These are phyloP conservation scores for Warburgia ugandensis DNA, from an alignment of 164 flowering plant genomes.

Conservation along the genomic window DNA sequence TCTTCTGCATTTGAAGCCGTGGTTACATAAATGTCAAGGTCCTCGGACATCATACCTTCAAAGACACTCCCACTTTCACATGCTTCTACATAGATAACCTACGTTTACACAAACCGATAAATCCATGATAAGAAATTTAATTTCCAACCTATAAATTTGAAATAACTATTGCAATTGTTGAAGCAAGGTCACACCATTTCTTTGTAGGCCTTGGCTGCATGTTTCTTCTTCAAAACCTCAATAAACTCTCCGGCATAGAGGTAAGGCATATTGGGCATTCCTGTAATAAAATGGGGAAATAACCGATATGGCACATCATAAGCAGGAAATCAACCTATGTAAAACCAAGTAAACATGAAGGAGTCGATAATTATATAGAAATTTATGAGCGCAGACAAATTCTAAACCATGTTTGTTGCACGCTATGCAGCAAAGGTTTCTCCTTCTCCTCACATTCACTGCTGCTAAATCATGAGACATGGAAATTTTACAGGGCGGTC, in stretches of 20 bases:
- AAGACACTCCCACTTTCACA: conserved; percentile 82
- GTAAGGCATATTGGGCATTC: conserved; percentile 76
- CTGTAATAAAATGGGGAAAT: conserved; percentile 36
- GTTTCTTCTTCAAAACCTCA: conserved; percentile 78
- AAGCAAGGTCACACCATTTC: conserved; percentile 56
- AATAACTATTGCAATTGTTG: not conserved
- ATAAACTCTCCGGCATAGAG: conserved; percentile 73
- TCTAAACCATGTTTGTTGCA: too few relatives aligned
- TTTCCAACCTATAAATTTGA: not conserved
- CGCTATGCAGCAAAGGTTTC: too few relatives aligned
- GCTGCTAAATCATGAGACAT: too few relatives aligned
- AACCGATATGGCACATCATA: too few relatives aligned
- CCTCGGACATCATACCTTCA: conserved; percentile 59
- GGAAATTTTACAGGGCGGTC: too few relatives aligned
- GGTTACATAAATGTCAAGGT: conserved; percentile 56
- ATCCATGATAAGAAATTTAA: not conserved
- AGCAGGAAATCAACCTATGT: too few relatives aligned
- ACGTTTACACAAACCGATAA: not conserved
- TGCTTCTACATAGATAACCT: conserved; percentile 80
- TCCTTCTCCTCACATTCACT: too few relatives aligned
- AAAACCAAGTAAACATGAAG: too few relatives aligned
- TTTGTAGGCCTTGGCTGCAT: conserved; percentile 55
- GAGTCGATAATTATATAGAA: too few relatives aligned
- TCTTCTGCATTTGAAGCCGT: conserved; percentile 72
- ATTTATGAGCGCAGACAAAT: too few relatives aligned